Conservation (phyloP, 768 basidiomycete species). For the Naganishia onofrii region DNA sequence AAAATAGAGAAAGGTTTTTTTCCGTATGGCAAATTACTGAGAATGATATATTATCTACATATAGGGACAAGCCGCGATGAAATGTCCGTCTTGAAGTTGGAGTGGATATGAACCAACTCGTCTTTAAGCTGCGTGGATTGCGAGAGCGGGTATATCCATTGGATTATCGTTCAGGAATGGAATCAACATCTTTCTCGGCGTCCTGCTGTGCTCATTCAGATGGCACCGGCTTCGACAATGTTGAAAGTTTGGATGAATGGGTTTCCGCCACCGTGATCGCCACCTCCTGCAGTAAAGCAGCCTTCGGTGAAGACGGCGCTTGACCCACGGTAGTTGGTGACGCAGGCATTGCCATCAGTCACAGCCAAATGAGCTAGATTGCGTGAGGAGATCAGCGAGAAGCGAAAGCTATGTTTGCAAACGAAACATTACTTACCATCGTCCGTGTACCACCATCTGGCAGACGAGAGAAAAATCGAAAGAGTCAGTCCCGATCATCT, state of each 20-base stretch:
- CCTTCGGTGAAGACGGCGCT: background rate
- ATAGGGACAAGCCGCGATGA: no score
- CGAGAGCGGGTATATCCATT: no score
- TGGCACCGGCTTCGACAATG: no score
- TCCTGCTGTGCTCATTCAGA: background rate
- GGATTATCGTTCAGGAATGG: no score
- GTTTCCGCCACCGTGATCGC: background rate
- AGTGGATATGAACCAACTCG: no score
- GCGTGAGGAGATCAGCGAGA: background rate
- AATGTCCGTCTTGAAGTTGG: no score
- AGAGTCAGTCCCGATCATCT: background rate
- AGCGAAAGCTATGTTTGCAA: background rate
- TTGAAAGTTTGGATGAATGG: background rate
- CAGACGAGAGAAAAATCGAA: slow-evolving; percentile 5
- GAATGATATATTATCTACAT: no score
- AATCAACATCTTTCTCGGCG: no score
- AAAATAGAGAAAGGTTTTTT: no score
- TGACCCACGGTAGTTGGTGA: background rate
- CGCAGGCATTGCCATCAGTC: slow-evolving; percentile 1
- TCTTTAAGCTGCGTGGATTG: no score
- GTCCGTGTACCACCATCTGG: background rate
- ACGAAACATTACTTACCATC: background rate
- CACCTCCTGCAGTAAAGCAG: slow-evolving; percentile 4
- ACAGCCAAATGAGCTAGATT: background rate
- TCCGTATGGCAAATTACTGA: no score